These are phyloP conservation scores for Tetracentron sinense DNA, from an alignment of 164 flowering plant species.

Conservation along the genomic window DNA sequence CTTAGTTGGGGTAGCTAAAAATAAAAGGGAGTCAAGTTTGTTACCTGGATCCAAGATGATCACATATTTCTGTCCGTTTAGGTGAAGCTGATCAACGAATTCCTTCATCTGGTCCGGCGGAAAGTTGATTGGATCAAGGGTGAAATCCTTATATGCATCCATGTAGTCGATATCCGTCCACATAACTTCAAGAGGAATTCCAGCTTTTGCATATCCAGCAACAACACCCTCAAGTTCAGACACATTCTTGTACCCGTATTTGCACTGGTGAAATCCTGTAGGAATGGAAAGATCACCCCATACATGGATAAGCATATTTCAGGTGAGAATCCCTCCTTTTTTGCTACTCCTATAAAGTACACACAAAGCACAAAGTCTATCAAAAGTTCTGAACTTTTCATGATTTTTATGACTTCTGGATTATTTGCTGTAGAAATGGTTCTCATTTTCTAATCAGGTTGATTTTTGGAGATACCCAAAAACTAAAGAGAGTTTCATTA, in stretches of 20 bases:
- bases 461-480: too few relatives aligned
- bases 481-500: too few relatives aligned
- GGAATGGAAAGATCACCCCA: background rate
- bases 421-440: too few relatives aligned
- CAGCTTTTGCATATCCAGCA: slow-evolving; percentile 67
- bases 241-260: slow-evolving; percentile 71
- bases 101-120: slow-evolving; percentile 46
- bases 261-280: slow-evolving; percentile 84
- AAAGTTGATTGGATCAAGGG: slow-evolving; percentile 72
- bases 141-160: slow-evolving; percentile 80
- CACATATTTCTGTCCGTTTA: slow-evolving; percentile 64
- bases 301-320: background rate
- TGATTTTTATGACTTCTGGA: too few relatives aligned
- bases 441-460: too few relatives aligned
- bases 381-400: too few relatives aligned
- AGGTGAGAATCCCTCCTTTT: too few relatives aligned
- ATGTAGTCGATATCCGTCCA: slow-evolving; percentile 92
- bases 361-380: too few relatives aligned
- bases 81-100: slow-evolving; percentile 57
- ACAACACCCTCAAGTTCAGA: slow-evolving; percentile 66
- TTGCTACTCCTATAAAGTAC: background rate
- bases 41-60: slow-evolving; percentile 79
- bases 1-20: too few relatives aligned
- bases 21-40: background rate
- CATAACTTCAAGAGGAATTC: slow-evolving; percentile 83